Conservation (phyloP, 768 basidiomycete genomes). For the Tricholoma sp. region DNA sequence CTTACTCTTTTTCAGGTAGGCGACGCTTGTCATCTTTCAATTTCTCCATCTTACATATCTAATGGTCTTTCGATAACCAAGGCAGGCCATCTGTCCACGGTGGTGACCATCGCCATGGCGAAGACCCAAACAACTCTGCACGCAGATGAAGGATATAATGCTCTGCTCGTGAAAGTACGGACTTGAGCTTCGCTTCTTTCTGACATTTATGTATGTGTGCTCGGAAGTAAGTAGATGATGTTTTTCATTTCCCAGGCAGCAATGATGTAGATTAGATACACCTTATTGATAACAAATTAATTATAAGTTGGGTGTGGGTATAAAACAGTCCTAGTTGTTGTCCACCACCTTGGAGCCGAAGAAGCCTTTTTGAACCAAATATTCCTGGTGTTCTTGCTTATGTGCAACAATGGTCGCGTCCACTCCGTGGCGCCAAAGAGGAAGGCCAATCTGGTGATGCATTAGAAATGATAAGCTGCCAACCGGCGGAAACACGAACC, state of each 20-base stretch:
- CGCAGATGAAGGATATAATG: constrained; percentile 67
- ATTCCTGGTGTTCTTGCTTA: constrained; percentile 39
- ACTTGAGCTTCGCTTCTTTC: constrained; percentile 53
- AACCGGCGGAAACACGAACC: constrained; percentile 29
- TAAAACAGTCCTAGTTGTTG: background rate
- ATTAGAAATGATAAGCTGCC: background rate
- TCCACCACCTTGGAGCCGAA: constrained; percentile 21
- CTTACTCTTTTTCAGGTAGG: constrained; percentile 1
- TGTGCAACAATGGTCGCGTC: constrained; percentile 45
- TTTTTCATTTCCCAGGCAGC: too few relatives aligned
- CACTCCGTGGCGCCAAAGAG: constrained; percentile 48
- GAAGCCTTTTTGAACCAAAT: constrained; percentile 41
- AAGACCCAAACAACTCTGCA: constrained; percentile 57
- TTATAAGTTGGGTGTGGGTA: background rate
- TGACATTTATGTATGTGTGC: too few relatives aligned
- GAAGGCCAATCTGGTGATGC: constrained; percentile 39
- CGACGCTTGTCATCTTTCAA: background rate
- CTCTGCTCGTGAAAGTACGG: constrained; percentile 28
- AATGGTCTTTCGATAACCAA: constrained; percentile 63
- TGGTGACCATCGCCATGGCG: constrained; percentile 62
- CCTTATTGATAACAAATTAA: background rate
- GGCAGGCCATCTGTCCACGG: constrained; percentile 43
- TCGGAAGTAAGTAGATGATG: too few relatives aligned
- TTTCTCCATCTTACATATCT: constrained; percentile 43
- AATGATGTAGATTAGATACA: too few relatives aligned